These are phyloP conservation scores for Malus hybrid DNA, from an alignment of 331 rosid species.

Conservation along the genomic window DNA sequence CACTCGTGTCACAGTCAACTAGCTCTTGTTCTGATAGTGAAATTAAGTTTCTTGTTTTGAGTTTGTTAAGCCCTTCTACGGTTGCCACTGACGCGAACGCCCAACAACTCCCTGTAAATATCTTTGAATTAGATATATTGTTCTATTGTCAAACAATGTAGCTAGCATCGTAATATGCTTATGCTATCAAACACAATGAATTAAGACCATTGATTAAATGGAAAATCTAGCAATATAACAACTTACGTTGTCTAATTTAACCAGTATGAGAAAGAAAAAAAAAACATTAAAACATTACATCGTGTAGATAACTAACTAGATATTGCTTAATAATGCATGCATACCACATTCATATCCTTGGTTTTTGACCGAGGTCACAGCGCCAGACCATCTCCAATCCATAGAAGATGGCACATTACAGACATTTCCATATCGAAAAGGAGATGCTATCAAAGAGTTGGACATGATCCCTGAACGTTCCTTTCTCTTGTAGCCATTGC, in stretches of 20 bases:
- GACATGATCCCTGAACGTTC: not conserved
- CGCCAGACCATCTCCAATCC: slow-evolving; percentile 2
- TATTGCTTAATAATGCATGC: not conserved
- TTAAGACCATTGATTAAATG: too few species aligned
- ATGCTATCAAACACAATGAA: too few species aligned
- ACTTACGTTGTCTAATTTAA: too few species aligned
- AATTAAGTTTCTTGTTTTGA: not conserved
- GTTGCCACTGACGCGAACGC: slow-evolving; percentile 12
- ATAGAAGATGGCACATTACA: not conserved
- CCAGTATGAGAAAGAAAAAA: too few species aligned
- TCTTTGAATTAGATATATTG: not conserved
- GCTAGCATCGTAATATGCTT: too few species aligned
- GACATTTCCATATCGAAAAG: not conserved
- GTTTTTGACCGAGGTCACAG: slow-evolving; percentile 12
- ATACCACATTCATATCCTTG: slow-evolving; percentile 8
- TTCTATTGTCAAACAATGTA: too few species aligned
- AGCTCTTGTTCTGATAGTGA: slow-evolving; percentile 5
- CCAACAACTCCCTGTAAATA: slow-evolving; percentile 4
- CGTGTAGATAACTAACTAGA: too few species aligned
- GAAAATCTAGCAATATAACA: too few species aligned
- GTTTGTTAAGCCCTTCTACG: not conserved
- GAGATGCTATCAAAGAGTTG: not conserved
- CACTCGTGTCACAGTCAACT: not conserved
- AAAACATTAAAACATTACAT: too few species aligned
- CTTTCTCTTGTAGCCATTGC: too few species aligned